Conservation (phyloP, 768 basidiomycete genomes). For the Lenzites betulinus region DNA sequence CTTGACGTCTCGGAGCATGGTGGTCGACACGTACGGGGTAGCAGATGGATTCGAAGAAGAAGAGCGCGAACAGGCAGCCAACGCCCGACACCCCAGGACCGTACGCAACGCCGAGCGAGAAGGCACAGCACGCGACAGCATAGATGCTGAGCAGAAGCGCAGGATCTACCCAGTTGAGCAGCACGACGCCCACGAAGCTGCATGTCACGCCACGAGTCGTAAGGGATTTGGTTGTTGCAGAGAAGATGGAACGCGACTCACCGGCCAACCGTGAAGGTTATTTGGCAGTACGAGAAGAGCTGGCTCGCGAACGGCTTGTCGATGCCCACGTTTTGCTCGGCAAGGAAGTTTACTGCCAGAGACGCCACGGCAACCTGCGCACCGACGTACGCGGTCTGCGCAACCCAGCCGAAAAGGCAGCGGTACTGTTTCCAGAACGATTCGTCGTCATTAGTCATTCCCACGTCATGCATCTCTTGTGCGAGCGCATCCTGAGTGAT, state of each 20-base stretch:
- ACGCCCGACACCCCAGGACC: constrained; percentile 56
- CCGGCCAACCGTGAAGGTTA: constrained; percentile 67
- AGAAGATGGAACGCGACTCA: constrained; percentile 27
- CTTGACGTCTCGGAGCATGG: neutral
- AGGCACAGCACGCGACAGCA: constrained; percentile 50
- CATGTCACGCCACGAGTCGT: neutral
- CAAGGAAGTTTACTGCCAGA: constrained; percentile 69
- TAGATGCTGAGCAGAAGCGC: constrained; percentile 61
- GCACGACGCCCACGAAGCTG: constrained; percentile 60
- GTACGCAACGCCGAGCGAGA: constrained; percentile 52
- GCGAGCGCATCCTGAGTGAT: constrained; percentile 68
- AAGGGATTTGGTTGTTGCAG: constrained; percentile 13
- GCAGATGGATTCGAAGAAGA: constrained; percentile 79
- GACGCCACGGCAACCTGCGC: constrained; percentile 69
- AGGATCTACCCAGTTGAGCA: constrained; percentile 66
- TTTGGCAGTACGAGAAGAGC: constrained; percentile 71
- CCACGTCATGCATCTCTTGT: constrained; percentile 47
- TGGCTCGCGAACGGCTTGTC: constrained; percentile 54
- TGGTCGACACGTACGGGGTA: constrained; percentile 48
- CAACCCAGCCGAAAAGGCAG: constrained; percentile 71
- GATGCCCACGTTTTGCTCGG: constrained; percentile 62
- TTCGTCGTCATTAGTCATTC: constrained; percentile 44
- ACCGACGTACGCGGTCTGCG: constrained; percentile 68
- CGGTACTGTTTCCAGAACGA: constrained; percentile 72
- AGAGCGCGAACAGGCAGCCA: constrained; percentile 61